A percentile compares a stretch with the other conserved stretches of the same genome.
Conservation (phyloP, 192 early-diverging fungal species). For the Podila clonocystis region DNA sequence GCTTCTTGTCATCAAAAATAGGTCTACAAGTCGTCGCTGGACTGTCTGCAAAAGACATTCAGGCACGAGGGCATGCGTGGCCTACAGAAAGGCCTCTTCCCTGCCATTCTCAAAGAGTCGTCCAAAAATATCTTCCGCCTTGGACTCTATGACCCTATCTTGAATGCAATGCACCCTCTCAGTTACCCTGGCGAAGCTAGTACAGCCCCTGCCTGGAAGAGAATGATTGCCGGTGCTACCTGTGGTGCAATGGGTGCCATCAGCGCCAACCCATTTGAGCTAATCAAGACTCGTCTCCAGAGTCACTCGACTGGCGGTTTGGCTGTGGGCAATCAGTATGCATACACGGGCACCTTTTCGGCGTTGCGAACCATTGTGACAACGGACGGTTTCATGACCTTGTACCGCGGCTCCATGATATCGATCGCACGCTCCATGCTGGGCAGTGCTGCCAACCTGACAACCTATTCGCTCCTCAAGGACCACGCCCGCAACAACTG, state of each 20-base stretch:
- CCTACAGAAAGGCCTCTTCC: constrained; percentile 76
- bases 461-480: constrained; percentile 74
- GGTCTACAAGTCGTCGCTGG: constrained; percentile 74
- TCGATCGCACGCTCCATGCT: constrained; percentile 72
- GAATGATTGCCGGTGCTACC: constrained; percentile 76
- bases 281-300: constrained; percentile 79
- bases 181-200: constrained; percentile 50
- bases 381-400: constrained; percentile 61
- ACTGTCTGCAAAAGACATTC: constrained; percentile 73
- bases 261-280: constrained; percentile 79
- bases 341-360: constrained; percentile 66
- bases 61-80: constrained; percentile 72
- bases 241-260: constrained; percentile 82
- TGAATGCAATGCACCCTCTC: constrained; percentile 65
- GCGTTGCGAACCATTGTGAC: constrained; percentile 62
- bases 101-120: constrained; percentile 76
- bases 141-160: constrained; percentile 76
- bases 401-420: constrained; percentile 77
- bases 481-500: constrained; percentile 66
- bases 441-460: constrained; percentile 73
- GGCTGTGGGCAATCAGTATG: constrained; percentile 76
- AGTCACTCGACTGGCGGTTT: constrained; percentile 58
- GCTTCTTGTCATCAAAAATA: background rate
- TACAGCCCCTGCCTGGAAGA: constrained; percentile 75
- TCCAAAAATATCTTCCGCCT: constrained; percentile 82